These are phyloP conservation scores for Trichoderma sp. DNA, from an alignment of 2,329 filamentous ascomycete species.

Conservation along the genomic window DNA sequence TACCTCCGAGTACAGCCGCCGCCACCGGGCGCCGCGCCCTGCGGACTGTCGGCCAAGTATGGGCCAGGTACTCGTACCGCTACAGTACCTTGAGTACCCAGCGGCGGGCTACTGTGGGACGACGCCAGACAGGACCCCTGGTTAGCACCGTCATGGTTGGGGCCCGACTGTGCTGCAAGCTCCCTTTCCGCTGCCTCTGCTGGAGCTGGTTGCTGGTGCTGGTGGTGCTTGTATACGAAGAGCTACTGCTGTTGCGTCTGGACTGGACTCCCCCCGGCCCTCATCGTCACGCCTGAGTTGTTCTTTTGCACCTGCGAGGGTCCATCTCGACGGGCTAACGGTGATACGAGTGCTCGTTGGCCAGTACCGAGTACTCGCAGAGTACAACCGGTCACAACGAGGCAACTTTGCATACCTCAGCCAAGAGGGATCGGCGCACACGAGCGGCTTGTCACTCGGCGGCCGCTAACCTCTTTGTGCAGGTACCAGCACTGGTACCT, in stretches of 20 bases:
- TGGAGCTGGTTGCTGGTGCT: no score
- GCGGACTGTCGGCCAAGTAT: background rate
- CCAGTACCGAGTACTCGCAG: background rate
- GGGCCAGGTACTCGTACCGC: background rate
- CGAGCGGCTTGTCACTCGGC: background rate
- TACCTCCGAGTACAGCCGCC: background rate
- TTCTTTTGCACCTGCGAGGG: background rate
- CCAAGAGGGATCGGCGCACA: background rate
- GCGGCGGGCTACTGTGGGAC: conserved; percentile 9
- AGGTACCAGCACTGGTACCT: background rate
- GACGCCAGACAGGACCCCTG: conserved; percentile 8
- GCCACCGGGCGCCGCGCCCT: background rate
- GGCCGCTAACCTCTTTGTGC: background rate
- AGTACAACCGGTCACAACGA: background rate
- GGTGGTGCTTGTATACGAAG: background rate
- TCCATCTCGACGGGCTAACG: background rate
- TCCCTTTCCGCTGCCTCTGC: background rate
- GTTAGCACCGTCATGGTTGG: conserved; percentile 6
- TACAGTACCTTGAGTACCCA: background rate
- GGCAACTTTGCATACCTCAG: background rate
- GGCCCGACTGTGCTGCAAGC: background rate
- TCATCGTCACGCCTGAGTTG: background rate
- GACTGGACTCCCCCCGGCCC: background rate
- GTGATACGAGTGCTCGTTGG: background rate
- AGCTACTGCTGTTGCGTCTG: background rate